A percentile compares a stretch with the other conserved stretches of the same genome.
phyloP scores from a whole-genome alignment of 495 filamentous ascomycete species.

The Cryomyces minteri region DNA sequence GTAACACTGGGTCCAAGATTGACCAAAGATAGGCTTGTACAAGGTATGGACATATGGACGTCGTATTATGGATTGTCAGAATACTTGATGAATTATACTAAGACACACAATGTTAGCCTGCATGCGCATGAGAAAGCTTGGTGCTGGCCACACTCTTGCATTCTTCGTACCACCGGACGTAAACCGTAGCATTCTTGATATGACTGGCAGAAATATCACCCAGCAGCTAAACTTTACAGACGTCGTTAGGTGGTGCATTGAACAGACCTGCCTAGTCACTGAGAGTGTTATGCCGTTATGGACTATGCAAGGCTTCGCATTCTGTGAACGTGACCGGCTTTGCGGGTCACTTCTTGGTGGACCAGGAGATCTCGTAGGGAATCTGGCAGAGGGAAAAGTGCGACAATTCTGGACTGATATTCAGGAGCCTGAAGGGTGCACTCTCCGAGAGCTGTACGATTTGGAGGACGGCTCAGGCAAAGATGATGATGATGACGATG shows the following conservation, averaged over 20 bases:
- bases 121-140: conserved; percentile 25
- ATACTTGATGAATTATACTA: too few relatives aligned
- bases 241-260: conserved; percentile 39
- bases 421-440: conserved; percentile 23
- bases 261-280: conserved; percentile 32
- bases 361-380: too few relatives aligned
- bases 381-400: too few relatives aligned
- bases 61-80: conserved; percentile 8
- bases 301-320: conserved; percentile 39
- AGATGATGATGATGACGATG: too few relatives aligned
- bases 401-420: background rate
- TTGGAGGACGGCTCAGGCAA: too few relatives aligned
- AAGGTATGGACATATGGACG: conserved; percentile 32
- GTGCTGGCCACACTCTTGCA: conserved; percentile 15
- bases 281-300: conserved; percentile 35
- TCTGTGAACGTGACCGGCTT: conserved; percentile 6
- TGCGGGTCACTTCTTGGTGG: too few relatives aligned
- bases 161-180: conserved; percentile 30
- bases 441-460: conserved; percentile 25
- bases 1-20: conserved; percentile 50
- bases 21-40: conserved; percentile 55
- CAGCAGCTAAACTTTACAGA: conserved; percentile 25
- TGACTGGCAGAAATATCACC: background rate
- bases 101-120: conserved; percentile 19
- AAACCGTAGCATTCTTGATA: conserved; percentile 18